phyloP scores from a whole-genome alignment of 2,329 filamentous ascomycete species.

The Colletotrichum eremochloae region DNA sequence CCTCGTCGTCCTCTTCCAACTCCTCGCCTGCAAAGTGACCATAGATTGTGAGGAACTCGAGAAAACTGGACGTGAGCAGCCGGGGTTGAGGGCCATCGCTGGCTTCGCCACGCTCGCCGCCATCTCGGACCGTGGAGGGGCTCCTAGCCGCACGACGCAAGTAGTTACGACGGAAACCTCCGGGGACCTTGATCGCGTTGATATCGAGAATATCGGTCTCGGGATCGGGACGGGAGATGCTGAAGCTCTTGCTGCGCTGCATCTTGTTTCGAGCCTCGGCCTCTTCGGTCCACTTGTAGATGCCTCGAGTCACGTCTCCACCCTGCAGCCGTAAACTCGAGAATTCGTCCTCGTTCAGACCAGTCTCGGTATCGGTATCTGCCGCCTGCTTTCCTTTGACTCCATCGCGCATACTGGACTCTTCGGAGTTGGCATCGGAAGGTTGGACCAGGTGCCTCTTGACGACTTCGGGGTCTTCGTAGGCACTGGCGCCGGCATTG shows the following conservation, averaged over 20 bases:
- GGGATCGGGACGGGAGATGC: slow-evolving; percentile 80
- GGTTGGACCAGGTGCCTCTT: slow-evolving; percentile 88
- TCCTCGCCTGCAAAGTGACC: slow-evolving; percentile 98
- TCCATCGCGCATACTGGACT: slow-evolving; percentile 58
- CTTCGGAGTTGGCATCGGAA: slow-evolving; percentile 63
- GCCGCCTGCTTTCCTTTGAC: slow-evolving; percentile 68
- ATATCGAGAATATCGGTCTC: slow-evolving; percentile 88
- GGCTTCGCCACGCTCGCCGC: slow-evolving; percentile 54
- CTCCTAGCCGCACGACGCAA: slow-evolving; percentile 81
- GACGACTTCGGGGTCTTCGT: slow-evolving; percentile 92
- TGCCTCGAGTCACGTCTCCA: slow-evolving; percentile 92
- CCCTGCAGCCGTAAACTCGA: slow-evolving; percentile 94
- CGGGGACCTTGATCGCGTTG: slow-evolving; percentile 90
- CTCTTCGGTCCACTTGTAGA: slow-evolving; percentile 97
- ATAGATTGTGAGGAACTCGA: slow-evolving; percentile 95
- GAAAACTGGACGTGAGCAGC: slow-evolving; percentile 90
- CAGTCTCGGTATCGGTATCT: slow-evolving; percentile 51
- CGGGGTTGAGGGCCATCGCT: slow-evolving; percentile 63
- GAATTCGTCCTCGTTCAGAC: slow-evolving; percentile 82
- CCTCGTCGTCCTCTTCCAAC: slow-evolving; percentile 96
- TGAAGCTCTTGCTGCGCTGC: slow-evolving; percentile 90
- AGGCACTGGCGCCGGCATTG: slow-evolving; percentile 67
- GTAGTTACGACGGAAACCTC: slow-evolving; percentile 93
- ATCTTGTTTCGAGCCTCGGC: slow-evolving; percentile 77
- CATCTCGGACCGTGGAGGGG: slow-evolving; percentile 59